Evolutionary conservation across 2,329 filamentous ascomycete genomes (phyloP).

Genomic region (Aspergillus unguis): DNA sequence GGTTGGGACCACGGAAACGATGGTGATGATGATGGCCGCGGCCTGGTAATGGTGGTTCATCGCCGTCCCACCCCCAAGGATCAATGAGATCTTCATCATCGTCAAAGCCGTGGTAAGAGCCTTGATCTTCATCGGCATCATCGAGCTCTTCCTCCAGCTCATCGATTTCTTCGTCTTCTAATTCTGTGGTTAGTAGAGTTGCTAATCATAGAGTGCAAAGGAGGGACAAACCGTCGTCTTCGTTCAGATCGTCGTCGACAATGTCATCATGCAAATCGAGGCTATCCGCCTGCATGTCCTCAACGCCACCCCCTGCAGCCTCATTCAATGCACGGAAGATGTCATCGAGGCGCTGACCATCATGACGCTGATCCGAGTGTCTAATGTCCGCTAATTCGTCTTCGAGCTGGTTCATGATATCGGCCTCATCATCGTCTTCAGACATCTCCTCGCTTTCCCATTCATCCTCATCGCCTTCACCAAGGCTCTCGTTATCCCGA

Average conservation of each 20-base stretch:
- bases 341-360: slow-evolving; percentile 45
- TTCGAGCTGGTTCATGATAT: slow-evolving; percentile 45
- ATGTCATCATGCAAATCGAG: slow-evolving; percentile 47
- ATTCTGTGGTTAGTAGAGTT: slow-evolving; percentile 36
- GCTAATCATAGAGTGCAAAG: neutral
- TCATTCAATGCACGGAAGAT: slow-evolving; percentile 45
- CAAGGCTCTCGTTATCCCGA: slow-evolving; percentile 51
- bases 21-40: slow-evolving; percentile 48
- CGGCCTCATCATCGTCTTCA: slow-evolving; percentile 45
- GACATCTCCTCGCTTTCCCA: slow-evolving; percentile 51
- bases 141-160: slow-evolving; percentile 46
- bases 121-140: slow-evolving; percentile 45
- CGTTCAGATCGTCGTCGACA: slow-evolving; percentile 56
- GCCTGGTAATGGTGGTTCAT: slow-evolving; percentile 48
- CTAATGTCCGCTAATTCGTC: slow-evolving; percentile 41
- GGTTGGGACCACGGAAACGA: slow-evolving; percentile 57
- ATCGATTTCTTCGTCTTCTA: slow-evolving; percentile 57
- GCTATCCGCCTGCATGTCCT: slow-evolving; percentile 43
- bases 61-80: slow-evolving; percentile 51
- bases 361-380: slow-evolving; percentile 40
- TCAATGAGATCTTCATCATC: slow-evolving; percentile 39
- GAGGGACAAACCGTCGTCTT: slow-evolving; percentile 51
- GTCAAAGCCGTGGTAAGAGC: slow-evolving; percentile 40
- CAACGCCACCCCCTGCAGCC: slow-evolving; percentile 38
- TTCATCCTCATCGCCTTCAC: slow-evolving; percentile 47